Base-by-base conservation (phyloP, 2,329 filamentous ascomycete species). In the Pseudogymnoascus sp. region DNA sequence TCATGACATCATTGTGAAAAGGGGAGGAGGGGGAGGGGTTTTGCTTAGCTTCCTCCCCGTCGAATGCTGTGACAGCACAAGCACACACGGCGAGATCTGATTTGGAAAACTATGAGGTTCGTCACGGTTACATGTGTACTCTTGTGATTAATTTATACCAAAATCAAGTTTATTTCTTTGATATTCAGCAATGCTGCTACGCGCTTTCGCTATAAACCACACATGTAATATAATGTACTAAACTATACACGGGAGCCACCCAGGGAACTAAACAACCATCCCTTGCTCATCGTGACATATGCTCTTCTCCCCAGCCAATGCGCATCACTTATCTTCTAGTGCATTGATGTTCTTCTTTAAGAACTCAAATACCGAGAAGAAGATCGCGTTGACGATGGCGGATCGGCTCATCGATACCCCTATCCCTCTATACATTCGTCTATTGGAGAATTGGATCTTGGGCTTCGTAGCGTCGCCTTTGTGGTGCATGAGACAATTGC, bases 361-460 rank as follows among this genome's bases (percentile, higher is more conserved):
- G 70, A 91, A 87, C 76, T 96, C 91, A 73, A 95, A 96, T 40
- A 87, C 88, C 47, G 89, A 92, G 77, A 96, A 96, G 81, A 96
- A 96, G 70, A 96, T 89, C 68, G 90, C 90, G 73, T 96, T 96
- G 69, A 95, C 86, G 61, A 91, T 81, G 70, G 89, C 92, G 11
- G 90, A 93, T 63, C 91, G 86, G 68, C 85, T 83, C 86, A 95
- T 93, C 38, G 89, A 93, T 26, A 95, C 90, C 21, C 87, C 89
- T 2, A 96, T 81, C 31, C 90, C 91, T 69, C 90, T 86, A 76
- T 95, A 96, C 85, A 92, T 92, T 66, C 87, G 84, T 62, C 81
- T 81, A 70, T 88, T 85, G 76, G 91, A 89, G 75, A 91, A 93
- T 65, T 88, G 81, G 64, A 95, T 91, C 74, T 87, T 89, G 8